Conservation (phyloP, 257 asterid genomes). For the Solanum infundibuliforme region DNA sequence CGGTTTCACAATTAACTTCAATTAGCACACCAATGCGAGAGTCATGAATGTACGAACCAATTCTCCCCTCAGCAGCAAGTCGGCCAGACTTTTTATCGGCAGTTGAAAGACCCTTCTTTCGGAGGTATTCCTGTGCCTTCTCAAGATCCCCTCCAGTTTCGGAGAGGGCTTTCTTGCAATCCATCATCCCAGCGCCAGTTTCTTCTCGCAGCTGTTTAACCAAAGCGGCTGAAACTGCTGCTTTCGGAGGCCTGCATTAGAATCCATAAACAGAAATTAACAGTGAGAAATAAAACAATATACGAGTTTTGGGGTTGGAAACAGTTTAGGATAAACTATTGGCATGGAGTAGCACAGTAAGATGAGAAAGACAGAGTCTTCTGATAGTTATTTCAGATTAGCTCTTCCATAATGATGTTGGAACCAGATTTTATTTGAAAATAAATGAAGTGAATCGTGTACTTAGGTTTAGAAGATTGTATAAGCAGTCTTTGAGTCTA, state of each 20-base stretch:
- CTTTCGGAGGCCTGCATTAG: conserved; percentile 45
- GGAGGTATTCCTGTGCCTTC: conserved; percentile 83
- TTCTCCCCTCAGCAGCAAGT: conserved; percentile 92
- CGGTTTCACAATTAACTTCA: conserved; percentile 95
- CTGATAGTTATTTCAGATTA: neutral
- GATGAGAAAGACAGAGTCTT: neutral
- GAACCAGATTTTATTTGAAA: neutral
- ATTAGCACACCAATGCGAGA: conserved; percentile 92
- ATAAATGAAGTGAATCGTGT: neutral
- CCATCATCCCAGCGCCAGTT: conserved; percentile 99
- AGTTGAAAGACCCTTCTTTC: conserved; percentile 86
- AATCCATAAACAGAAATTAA: neutral
- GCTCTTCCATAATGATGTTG: neutral
- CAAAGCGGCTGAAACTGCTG: conserved; percentile 56
- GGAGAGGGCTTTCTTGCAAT: conserved; percentile 92
- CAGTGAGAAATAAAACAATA: neutral
- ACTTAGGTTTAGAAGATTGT: neutral
- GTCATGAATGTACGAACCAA: conserved; percentile 81
- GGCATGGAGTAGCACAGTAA: neutral
- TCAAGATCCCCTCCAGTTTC: conserved; percentile 85
- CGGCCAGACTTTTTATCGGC: conserved; percentile 96
- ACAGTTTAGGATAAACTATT: neutral
- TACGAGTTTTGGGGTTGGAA: neutral
- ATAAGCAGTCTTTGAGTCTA: neutral
- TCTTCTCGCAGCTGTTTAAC: conserved; percentile 92